Conservation (phyloP, 169 alveolate species). For the Plasmodium gaboni region DNA sequence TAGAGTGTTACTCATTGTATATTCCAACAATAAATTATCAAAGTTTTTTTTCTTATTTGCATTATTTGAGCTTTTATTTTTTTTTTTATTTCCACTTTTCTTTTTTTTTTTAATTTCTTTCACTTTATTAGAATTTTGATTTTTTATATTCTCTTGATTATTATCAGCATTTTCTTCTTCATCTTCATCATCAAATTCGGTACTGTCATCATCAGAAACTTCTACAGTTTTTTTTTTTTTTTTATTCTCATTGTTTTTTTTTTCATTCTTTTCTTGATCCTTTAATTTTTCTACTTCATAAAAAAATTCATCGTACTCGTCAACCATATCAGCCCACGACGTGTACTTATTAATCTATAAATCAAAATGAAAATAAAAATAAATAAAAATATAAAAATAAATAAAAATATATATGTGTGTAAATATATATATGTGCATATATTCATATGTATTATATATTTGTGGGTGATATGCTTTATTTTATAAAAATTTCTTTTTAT, state of each 20-base stretch:
- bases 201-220: constrained; percentile 13
- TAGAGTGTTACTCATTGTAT: constrained; percentile 12
- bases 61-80: constrained; percentile 29
- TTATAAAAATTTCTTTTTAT: too few relatives aligned
- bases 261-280: constrained; percentile 4
- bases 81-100: constrained; percentile 3
- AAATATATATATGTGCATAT: not conserved
- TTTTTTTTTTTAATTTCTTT: constrained; percentile 5
- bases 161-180: not conserved
- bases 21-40: constrained; percentile 41
- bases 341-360: constrained; percentile 48
- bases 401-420: not conserved
- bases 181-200: constrained; percentile 22
- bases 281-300: constrained; percentile 53
- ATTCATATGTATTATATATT: not conserved
- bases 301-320: constrained; percentile 61
- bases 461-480: too few relatives aligned
- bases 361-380: not conserved
- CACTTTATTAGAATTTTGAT: not conserved
- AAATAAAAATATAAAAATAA: not conserved
- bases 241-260: constrained; percentile 1
- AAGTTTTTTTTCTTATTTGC: constrained; percentile 20
- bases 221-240: constrained; percentile 21
- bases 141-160: not conserved
- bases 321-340: constrained; percentile 60